phyloP scores from a whole-genome alignment of 2,329 filamentous ascomycete species.

The Pseudophaeomoniella oleicola region DNA sequence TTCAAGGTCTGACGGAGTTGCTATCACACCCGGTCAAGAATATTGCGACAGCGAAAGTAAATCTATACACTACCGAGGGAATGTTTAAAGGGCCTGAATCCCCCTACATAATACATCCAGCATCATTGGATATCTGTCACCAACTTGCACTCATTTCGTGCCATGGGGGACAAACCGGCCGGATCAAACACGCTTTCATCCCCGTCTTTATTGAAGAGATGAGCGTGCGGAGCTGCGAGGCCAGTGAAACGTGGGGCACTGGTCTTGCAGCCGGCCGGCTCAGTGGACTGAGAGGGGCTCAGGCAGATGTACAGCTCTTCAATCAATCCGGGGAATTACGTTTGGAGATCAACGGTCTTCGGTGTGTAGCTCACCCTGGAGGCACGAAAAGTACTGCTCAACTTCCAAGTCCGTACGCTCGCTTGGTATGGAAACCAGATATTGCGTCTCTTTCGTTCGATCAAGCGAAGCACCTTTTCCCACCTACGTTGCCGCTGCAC shows the following conservation, averaged over 20 bases:
- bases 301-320: not conserved
- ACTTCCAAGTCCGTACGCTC: not conserved
- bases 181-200: not conserved
- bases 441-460: not conserved
- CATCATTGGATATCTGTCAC: not conserved
- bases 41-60: conserved; percentile 1
- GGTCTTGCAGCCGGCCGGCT: not conserved
- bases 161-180: not conserved
- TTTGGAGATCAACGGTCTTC: not conserved
- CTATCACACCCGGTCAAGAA: not conserved
- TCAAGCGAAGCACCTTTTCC: not conserved
- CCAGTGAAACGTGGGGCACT: not conserved
- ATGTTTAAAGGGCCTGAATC: conserved; percentile 1
- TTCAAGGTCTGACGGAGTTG: not conserved
- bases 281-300: not conserved
- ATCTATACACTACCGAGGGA: not conserved
- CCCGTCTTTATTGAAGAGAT: not conserved
- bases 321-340: not conserved
- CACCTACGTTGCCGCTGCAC: not conserved
- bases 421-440: not conserved
- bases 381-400: not conserved
- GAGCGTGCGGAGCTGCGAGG: not conserved
- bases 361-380: not conserved
- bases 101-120: not conserved
- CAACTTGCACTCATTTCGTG: not conserved